Evolutionary conservation across 2,329 filamentous ascomycete species (phyloP).

Genomic region (Paecilomyces variotii): DNA sequence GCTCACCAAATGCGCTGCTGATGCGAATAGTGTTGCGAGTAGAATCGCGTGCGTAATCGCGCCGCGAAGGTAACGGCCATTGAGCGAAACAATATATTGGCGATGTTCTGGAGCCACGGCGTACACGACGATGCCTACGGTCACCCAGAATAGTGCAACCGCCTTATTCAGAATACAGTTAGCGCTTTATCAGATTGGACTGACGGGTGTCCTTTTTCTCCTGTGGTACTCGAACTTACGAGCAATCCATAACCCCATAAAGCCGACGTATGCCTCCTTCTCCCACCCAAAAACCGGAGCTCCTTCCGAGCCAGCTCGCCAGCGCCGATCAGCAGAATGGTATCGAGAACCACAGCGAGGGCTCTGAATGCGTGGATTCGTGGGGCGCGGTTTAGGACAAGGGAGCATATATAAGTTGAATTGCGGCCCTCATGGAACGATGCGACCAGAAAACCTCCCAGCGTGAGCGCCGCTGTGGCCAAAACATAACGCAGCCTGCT

Average conservation of each 20-base stretch:
- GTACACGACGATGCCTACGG: slow-evolving; percentile 27
- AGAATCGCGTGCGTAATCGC: slow-evolving; percentile 28
- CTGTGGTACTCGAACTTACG: slow-evolving; percentile 13
- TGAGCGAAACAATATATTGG: slow-evolving; percentile 30
- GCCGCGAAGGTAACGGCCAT: slow-evolving; percentile 30
- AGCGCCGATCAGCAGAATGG: slow-evolving; percentile 29
- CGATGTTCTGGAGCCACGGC: slow-evolving; percentile 29
- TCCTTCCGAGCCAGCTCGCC: slow-evolving; percentile 20
- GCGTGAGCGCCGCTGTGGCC: slow-evolving; percentile 28
- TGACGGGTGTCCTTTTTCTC: neutral
- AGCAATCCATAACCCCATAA: slow-evolving; percentile 22
- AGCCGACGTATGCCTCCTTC: slow-evolving; percentile 16
- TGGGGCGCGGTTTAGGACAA: slow-evolving; percentile 23
- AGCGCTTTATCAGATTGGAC: neutral
- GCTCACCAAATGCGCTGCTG: slow-evolving; percentile 34
- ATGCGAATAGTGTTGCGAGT: slow-evolving; percentile 25
- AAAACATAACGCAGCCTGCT: slow-evolving; percentile 31
- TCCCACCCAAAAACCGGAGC: slow-evolving; percentile 12
- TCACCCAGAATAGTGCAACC: slow-evolving; percentile 28
- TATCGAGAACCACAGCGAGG: slow-evolving; percentile 34
- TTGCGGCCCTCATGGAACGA: slow-evolving; percentile 26
- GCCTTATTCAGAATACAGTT: slow-evolving; percentile 13
- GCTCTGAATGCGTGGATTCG: slow-evolving; percentile 31
- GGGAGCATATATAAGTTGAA: slow-evolving; percentile 45
- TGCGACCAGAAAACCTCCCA: slow-evolving; percentile 30